Conservation (phyloP, 768 basidiomycete genomes). For the Kwoniella sp. region DNA sequence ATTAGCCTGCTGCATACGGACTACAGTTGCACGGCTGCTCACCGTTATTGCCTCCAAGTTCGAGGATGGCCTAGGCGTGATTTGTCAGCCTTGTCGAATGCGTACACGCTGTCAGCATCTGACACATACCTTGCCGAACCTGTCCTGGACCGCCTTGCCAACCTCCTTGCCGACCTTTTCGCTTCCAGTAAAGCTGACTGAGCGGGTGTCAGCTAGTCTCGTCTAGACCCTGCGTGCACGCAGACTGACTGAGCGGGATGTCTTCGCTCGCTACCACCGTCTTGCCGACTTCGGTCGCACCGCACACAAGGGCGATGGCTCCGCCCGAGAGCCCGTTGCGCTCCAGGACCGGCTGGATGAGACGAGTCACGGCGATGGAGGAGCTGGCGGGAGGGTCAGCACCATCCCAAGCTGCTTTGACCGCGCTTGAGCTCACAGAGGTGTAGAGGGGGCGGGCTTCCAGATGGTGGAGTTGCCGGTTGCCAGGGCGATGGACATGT, state of each 20-base stretch:
- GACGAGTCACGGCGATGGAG: slow-evolving; percentile 83
- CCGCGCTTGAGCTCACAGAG: slow-evolving; percentile 56
- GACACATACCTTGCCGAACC: slow-evolving; percentile 74
- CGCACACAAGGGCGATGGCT: slow-evolving; percentile 74
- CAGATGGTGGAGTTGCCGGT: slow-evolving; percentile 76
- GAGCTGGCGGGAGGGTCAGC: slow-evolving; percentile 53
- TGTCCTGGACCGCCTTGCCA: slow-evolving; percentile 76
- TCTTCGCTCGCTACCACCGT: slow-evolving; percentile 67
- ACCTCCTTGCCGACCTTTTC: slow-evolving; percentile 81
- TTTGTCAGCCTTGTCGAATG: background rate
- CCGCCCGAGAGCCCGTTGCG: slow-evolving; percentile 78
- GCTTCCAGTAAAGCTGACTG: slow-evolving; percentile 93
- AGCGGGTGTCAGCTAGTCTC: background rate
- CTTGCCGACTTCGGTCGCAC: slow-evolving; percentile 74
- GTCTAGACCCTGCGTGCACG: background rate
- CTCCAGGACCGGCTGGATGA: slow-evolving; percentile 75
- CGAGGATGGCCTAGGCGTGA: slow-evolving; percentile 69
- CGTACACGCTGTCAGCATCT: too few species aligned
- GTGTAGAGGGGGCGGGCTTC: slow-evolving; percentile 89
- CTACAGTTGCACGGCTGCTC: slow-evolving; percentile 21
- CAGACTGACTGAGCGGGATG: slow-evolving; percentile 68
- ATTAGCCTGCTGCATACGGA: background rate
- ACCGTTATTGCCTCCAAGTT: slow-evolving; percentile 96
- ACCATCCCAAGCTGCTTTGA: background rate
- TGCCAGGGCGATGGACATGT: slow-evolving; percentile 71